A percentile compares a stretch with the other conserved stretches of the same genome.
Evolutionary conservation across 2,329 filamentous ascomycete genomes (phyloP).

Genomic region (Fusarium beomiforme): DNA sequence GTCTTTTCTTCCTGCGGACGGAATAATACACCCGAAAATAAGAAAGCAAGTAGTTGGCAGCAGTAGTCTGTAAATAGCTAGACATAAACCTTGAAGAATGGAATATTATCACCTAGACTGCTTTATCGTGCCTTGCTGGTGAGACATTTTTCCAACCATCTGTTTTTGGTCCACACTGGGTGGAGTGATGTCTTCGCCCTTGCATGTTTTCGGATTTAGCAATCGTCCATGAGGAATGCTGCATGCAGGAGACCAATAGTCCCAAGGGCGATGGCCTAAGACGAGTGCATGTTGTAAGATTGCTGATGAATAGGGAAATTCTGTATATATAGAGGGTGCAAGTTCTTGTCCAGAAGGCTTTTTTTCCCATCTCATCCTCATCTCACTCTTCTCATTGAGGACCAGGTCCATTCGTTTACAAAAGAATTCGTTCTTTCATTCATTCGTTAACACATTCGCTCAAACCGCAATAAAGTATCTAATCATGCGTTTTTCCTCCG

Average conservation of each 20-base stretch:
- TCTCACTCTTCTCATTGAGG: constrained; percentile 29
- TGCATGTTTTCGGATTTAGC: constrained; percentile 27
- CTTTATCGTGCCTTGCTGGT: not conserved
- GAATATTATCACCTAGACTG: not conserved
- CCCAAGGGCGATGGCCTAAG: not conserved
- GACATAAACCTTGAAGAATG: not conserved
- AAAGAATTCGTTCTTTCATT: constrained; percentile 13
- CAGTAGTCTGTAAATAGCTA: constrained; percentile 9
- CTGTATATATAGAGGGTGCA: constrained; percentile 23
- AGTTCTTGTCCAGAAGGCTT: constrained; percentile 1
- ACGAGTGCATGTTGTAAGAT: not conserved
- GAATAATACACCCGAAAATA: not conserved
- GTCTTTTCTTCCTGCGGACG: not conserved
- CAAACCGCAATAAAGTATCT: not conserved
- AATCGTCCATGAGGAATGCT: constrained; percentile 13
- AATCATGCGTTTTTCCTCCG: constrained; percentile 28
- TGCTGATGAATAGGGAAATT: not conserved
- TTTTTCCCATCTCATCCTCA: constrained; percentile 35
- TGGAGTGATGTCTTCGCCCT: constrained; percentile 11
- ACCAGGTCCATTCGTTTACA: constrained; percentile 32
- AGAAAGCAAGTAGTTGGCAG: not conserved
- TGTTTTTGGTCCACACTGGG: not conserved
- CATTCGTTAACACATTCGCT: constrained; percentile 11
- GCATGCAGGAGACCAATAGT: constrained; percentile 9
- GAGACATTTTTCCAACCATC: constrained; percentile 17